Evolutionary conservation across 805 yeast species (phyloP).

Genomic region (Isabelozyma pseudorhagii): DNA sequence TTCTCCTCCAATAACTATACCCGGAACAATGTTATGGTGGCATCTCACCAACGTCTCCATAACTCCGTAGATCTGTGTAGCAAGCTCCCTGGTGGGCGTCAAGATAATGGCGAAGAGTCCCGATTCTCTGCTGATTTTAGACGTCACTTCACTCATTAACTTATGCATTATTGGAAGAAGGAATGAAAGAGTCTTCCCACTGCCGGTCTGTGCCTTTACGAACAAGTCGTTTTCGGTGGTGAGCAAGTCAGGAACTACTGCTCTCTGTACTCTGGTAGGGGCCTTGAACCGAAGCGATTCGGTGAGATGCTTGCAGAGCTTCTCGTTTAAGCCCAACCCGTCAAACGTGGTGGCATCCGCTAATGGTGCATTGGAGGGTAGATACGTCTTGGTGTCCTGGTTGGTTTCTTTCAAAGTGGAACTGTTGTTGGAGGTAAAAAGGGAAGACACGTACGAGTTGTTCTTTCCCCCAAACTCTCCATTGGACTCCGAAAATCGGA

Average conservation of each 20-base stretch:
- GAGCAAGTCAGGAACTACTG: conserved; percentile 61
- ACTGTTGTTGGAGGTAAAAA: conserved; percentile 51
- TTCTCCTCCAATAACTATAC: conserved; percentile 97
- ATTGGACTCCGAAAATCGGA: conserved; percentile 43
- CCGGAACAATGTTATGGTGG: conserved; percentile 89
- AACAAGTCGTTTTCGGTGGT: conserved; percentile 57
- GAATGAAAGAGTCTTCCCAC: conserved; percentile 93
- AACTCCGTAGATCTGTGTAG: conserved; percentile 83
- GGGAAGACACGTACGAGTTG: conserved; percentile 76
- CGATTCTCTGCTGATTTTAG: conserved; percentile 52
- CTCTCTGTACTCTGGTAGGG: conserved; percentile 87
- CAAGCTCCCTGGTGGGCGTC: conserved; percentile 94
- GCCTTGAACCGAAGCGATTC: conserved; percentile 52
- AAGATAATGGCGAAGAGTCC: conserved; percentile 88
- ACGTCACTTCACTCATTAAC: conserved; percentile 50
- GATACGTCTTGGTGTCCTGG: conserved; percentile 25
- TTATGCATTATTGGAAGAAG: conserved; percentile 77
- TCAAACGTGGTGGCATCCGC: conserved; percentile 65
- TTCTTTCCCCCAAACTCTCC: conserved; percentile 55
- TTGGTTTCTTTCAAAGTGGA: conserved; percentile 59
- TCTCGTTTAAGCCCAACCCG: conserved; percentile 64
- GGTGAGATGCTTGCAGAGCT: conserved; percentile 51
- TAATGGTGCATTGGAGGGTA: conserved; percentile 86
- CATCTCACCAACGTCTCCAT: conserved; percentile 68
- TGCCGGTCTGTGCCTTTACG: conserved; percentile 96